These are phyloP conservation scores for Limnomonas spitsbergensis DNA, from an alignment of 139 green algal species.

Conservation along the genomic window DNA sequence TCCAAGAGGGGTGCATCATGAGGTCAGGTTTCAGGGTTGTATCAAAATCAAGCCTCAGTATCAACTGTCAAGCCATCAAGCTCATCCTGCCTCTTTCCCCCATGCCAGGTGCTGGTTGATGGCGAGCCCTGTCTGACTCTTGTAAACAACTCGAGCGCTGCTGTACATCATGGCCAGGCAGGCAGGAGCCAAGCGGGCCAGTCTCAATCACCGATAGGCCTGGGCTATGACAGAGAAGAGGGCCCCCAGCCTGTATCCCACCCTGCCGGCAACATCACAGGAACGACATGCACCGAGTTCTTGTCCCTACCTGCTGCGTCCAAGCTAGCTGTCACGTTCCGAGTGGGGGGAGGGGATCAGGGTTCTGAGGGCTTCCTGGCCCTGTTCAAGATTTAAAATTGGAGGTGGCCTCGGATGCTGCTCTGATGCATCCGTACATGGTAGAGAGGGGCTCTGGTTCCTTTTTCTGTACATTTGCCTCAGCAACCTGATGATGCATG, in stretches of 20 bases:
- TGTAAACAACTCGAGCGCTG: neutral
- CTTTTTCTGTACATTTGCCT: too few relatives aligned
- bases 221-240: neutral
- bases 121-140: neutral
- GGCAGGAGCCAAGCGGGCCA: neutral
- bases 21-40: neutral
- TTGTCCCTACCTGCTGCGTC: conserved; percentile 37
- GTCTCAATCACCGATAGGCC: neutral
- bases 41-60: neutral
- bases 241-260: neutral
- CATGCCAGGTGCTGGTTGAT: neutral
- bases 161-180: neutral
- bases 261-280: conserved; percentile 31
- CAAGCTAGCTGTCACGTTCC: conserved; percentile 32
- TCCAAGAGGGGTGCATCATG: neutral
- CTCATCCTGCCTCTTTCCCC: neutral
- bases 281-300: conserved; percentile 37
- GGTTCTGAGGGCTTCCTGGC: conserved; percentile 36
- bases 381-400: conserved; percentile 33
- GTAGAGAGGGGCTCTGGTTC: too few relatives aligned
- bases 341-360: conserved; percentile 13
- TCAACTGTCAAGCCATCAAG: neutral
- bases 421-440: too few relatives aligned
- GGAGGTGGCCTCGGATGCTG: too few relatives aligned
- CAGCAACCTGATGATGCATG: too few relatives aligned